These are phyloP conservation scores for Penicillium paradoxum DNA, from an alignment of 495 filamentous ascomycete species.

Conservation along the genomic window DNA sequence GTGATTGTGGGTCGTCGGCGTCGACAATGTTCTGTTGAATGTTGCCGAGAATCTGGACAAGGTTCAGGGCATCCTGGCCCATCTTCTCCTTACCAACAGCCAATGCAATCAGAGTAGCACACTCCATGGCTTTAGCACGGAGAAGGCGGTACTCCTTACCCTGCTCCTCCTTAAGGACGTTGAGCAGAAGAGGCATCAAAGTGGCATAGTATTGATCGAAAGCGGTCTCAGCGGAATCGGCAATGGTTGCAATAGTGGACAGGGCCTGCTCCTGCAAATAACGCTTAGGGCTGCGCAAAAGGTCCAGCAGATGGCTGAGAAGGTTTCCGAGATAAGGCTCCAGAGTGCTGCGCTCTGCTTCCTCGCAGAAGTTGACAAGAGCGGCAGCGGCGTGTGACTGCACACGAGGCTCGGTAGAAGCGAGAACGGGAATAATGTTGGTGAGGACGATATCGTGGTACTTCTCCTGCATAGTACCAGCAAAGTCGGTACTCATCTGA, in stretches of 20 bases:
- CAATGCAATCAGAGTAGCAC: slow-evolving; percentile 91
- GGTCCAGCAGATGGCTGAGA: slow-evolving; percentile 70
- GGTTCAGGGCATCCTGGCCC: slow-evolving; percentile 73
- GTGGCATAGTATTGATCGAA: slow-evolving; percentile 95
- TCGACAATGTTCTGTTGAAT: slow-evolving; percentile 89
- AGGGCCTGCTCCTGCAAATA: slow-evolving; percentile 98
- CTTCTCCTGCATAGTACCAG: slow-evolving; percentile 96
- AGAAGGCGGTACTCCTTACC: slow-evolving; percentile 89
- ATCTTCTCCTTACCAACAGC: slow-evolving; percentile 93
- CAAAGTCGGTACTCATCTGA: slow-evolving; percentile 99
- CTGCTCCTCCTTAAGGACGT: slow-evolving; percentile 79
- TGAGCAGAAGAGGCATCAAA: slow-evolving; percentile 90
- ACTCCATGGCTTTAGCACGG: slow-evolving; percentile 98
- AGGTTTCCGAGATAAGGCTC: slow-evolving; percentile 93
- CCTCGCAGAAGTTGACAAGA: slow-evolving; percentile 98
- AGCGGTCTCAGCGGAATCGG: slow-evolving; percentile 91
- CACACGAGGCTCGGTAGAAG: slow-evolving; percentile 86
- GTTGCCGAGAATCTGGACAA: slow-evolving; percentile 79
- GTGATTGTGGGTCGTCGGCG: slow-evolving; percentile 90
- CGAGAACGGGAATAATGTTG: slow-evolving; percentile 87
- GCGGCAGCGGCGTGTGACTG: slow-evolving; percentile 96
- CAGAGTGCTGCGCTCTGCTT: slow-evolving; percentile 86
- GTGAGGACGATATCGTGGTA: slow-evolving; percentile 80
- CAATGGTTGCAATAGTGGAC: slow-evolving; percentile 97
- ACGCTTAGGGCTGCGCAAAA: slow-evolving; percentile 83